Base-by-base conservation (phyloP, 805 yeast species). In the Candida parachauliodes region DNA sequence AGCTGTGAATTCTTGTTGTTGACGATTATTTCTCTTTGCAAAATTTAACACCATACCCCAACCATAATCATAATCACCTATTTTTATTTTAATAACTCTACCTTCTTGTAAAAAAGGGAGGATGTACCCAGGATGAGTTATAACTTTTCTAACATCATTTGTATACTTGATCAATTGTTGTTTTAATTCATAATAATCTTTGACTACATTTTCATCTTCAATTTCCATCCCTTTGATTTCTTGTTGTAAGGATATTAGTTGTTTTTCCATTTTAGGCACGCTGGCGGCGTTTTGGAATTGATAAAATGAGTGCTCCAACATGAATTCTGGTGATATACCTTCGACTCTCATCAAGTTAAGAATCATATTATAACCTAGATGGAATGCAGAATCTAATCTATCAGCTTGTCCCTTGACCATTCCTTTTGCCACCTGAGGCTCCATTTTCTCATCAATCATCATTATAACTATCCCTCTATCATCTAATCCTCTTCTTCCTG, bases 361-460 rank as follows among this genome's bases (percentile, higher is more conserved):
- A 52, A 89, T 87, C 99, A 93, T 93, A 59, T 93, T 93, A 62
- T 93, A 93, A 17, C 98, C 97, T 44, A 93, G 68, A 58, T 93
- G 98, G 75, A 93, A 93, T 0, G 98, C 98, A 15, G 98, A 91
- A 55, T 93, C 98, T 41, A 93, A 74, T 49, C 98, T 74, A 64
- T 93, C 99, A 22, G 98, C 97, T 55, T 88, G 96, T 56, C 99
- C 99, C 60, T 91, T 91, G 16, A 93, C 98, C 99, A 93, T 93
- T 1, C 98, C 97, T 58, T 93, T 93, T 15, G 98, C 98, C 29
- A 93, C 96, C 52, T 89, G 94, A 3, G 99, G 98, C 60, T 93
- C 98, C 99, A 93, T 93, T 55, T 93, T 93, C 59, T 93, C 98
- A 59, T 93, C 98, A 59, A 93, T 88, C 99, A 93, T 93, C 93